Conservation (phyloP, 2,329 filamentous ascomycete species). For the Ceratocystis eucalypticola region DNA sequence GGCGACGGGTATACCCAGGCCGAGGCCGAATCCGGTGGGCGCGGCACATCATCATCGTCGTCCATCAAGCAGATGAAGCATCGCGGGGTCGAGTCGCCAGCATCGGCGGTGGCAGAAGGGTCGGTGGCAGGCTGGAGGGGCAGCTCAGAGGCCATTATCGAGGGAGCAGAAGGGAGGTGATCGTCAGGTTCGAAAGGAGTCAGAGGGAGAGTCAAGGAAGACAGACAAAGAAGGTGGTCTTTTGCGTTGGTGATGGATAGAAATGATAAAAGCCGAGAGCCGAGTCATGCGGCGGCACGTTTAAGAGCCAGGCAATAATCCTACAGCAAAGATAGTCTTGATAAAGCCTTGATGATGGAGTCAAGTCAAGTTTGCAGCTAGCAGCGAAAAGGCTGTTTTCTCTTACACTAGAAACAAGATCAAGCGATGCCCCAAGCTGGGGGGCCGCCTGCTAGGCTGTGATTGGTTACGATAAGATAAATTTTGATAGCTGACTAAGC, state of each 20-base stretch:
- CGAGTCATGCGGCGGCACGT: background rate
- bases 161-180: background rate
- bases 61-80: slow-evolving; percentile 54
- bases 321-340: too few relatives aligned
- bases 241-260: too few relatives aligned
- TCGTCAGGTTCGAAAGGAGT: background rate
- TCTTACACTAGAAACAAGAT: background rate
- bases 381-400: background rate
- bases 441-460: background rate
- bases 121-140: background rate
- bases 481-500: background rate
- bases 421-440: background rate
- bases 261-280: too few relatives aligned
- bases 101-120: slow-evolving; percentile 8
- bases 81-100: slow-evolving; percentile 23
- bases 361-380: too few relatives aligned
- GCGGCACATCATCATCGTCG: slow-evolving; percentile 31
- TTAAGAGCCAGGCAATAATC: background rate
- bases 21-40: slow-evolving; percentile 28
- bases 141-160: background rate
- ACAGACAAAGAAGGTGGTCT: background rate
- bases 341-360: too few relatives aligned
- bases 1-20: slow-evolving; percentile 79
- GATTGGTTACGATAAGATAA: slow-evolving; percentile 5
- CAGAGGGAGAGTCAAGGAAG: background rate